Base-by-base conservation (phyloP, 75 land plant genomes). In the Chamaecyparis obtusa region DNA sequence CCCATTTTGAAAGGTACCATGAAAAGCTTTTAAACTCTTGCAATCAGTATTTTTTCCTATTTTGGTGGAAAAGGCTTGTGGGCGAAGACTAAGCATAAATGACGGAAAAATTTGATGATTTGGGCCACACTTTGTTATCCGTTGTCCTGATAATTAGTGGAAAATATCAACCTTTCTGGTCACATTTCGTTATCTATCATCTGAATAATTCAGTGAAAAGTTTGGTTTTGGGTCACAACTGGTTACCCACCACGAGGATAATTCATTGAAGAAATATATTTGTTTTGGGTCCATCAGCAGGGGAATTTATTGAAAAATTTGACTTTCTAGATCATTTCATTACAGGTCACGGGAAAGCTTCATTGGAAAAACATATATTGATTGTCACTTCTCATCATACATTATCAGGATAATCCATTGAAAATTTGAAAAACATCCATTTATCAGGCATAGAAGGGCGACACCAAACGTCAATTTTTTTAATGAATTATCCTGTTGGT, bases 1-100 rank as follows among this genome's bases (percentile, higher is more conserved):
- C 94, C 96, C 43, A 85, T 92, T n/a, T 69, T 88, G 1, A 88
- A 93, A 93, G 97, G 96, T 95, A 54, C 48, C 36, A 39, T 5
- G 36, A 37, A 64, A 24, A 64, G 27, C 24, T 5, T 64, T 60
- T 64, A 6, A 64, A 24, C 27, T 64, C 8, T 64, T 64, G 69
- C 27, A 24, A 24, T 64, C 69, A 7, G 5, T 64, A 24, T 5
- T 64, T 57, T 19, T 57, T 17, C 19, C 4, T 57, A 24, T 64
- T 44, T 64, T 24, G 27, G 27, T 64, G 69, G 69, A 64, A 24
- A 21, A 64, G 7, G 69, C 27, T 24, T 21, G n/a, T 7, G 69
- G 69, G 7, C 24, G 24, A 64, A 60, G 24, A 0, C 69, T 64
- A 7, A 21, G 27, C 6, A 64, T 6, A 64, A 64, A 5, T n/a